Percentiles rank a stretch among this genome's conserved stretches.
Conservation (phyloP, 169 alveolate species). For the Haemoproteus tartakovskyi region DNA sequence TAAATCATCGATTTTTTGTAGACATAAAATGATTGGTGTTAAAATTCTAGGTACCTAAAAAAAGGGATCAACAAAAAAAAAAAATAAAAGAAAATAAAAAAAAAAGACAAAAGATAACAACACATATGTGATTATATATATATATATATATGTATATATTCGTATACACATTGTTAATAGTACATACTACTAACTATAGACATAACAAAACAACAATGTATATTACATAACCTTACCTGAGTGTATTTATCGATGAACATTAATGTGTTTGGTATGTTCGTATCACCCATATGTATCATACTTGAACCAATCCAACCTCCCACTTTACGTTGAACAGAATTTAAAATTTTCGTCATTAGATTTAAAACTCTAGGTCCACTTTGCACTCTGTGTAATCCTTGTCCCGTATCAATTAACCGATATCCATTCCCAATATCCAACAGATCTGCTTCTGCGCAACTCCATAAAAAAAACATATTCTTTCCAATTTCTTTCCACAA, state of each 20-base stretch:
- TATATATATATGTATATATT: too few species aligned
- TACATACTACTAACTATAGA: too few species aligned
- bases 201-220: too few species aligned
- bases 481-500: conserved; percentile 90
- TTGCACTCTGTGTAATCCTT: conserved; percentile 84
- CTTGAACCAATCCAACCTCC: conserved; percentile 92
- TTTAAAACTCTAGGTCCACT: conserved; percentile 76
- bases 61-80: too few species aligned
- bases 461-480: conserved; percentile 90
- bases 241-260: conserved; percentile 91
- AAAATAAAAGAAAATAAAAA: too few species aligned
- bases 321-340: conserved; percentile 79
- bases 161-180: too few species aligned
- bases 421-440: conserved; percentile 82
- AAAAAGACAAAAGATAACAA: not conserved
- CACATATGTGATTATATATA: conserved; percentile 4
- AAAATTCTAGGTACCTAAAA: conserved; percentile 89
- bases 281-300: conserved; percentile 90
- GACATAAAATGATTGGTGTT: conserved; percentile 86
- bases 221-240: too few species aligned
- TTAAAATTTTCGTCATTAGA: conserved; percentile 81
- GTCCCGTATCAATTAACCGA: conserved; percentile 87
- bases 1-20: conserved; percentile 85
- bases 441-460: conserved; percentile 88
- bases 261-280: conserved; percentile 91